phyloP scores from a whole-genome alignment of 2,329 filamentous ascomycete genomes.

The Acarospora socialis region DNA sequence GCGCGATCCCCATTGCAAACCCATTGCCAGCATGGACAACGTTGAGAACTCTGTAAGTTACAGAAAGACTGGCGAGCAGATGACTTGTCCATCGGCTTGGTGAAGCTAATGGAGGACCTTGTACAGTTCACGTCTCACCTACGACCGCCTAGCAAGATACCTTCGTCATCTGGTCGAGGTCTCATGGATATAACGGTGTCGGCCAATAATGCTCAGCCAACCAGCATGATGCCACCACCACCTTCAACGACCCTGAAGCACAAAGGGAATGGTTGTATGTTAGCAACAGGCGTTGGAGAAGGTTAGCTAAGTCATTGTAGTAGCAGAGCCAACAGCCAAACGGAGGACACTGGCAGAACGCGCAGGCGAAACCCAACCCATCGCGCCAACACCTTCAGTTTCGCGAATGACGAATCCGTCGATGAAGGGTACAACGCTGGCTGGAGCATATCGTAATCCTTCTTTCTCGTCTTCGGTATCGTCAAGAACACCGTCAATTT shows the following conservation, averaged over 20 bases:
- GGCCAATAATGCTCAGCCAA: constrained; percentile 38
- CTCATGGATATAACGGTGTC: constrained; percentile 39
- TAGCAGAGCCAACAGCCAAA: constrained; percentile 31
- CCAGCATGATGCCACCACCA: constrained; percentile 30
- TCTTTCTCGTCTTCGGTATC: constrained; percentile 23
- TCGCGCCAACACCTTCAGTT: constrained; percentile 15
- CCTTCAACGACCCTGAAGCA: constrained; percentile 33
- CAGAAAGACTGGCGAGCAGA: neutral
- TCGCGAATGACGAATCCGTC: constrained; percentile 21
- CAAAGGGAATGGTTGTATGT: constrained; percentile 36
- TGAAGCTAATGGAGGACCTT: neutral
- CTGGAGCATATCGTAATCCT: constrained; percentile 20
- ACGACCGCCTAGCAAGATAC: constrained; percentile 22
- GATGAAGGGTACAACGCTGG: constrained; percentile 34
- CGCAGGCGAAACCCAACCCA: constrained; percentile 28
- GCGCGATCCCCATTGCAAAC: neutral
- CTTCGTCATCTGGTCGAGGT: constrained; percentile 16
- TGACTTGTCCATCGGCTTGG: no score
- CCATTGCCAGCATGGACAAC: constrained; percentile 2
- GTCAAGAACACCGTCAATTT: constrained; percentile 27
- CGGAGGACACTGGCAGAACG: constrained; percentile 37
- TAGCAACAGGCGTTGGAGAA: constrained; percentile 17
- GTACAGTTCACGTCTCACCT: constrained; percentile 20
- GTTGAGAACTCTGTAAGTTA: constrained; percentile 11
- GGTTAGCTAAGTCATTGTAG: constrained; percentile 20